These are phyloP conservation scores for Phlyctochytrium bullatum DNA, from an alignment of 192 early-diverging fungal genomes.

Conservation along the genomic window DNA sequence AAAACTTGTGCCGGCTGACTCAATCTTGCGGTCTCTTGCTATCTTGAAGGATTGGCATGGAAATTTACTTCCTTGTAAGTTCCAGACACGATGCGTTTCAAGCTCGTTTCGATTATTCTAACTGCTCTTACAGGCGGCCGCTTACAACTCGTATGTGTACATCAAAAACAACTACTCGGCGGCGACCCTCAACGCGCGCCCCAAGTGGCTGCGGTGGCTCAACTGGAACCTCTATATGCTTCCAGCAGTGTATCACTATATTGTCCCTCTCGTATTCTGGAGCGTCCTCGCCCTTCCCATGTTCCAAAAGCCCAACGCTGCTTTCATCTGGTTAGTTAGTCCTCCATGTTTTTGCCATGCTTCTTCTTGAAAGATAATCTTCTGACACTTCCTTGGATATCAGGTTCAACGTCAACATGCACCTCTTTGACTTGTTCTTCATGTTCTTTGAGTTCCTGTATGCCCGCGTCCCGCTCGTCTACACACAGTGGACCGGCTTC, in stretches of 20 bases:
- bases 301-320: conserved; percentile 4
- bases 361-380: neutral
- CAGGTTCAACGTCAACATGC: conserved; percentile 26
- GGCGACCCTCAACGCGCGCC: neutral
- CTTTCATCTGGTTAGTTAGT: conserved; percentile 7
- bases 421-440: conserved; percentile 25
- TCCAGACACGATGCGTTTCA: too few relatives aligned
- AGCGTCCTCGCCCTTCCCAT: conserved; percentile 17
- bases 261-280: conserved; percentile 33
- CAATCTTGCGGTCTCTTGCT: neutral
- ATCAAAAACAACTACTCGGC: neutral
- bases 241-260: conserved; percentile 29
- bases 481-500: conserved; percentile 19
- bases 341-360: neutral
- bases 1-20: too few relatives aligned
- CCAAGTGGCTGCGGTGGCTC: conserved; percentile 11
- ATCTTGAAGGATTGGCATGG: conserved; percentile 14
- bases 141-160: conserved; percentile 12
- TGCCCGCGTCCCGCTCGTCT: conserved; percentile 27
- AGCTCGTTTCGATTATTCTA: neutral
- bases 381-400: neutral
- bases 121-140: neutral
- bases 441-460: conserved; percentile 31
- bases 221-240: conserved; percentile 31
- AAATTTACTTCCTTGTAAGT: conserved; percentile 16